phyloP scores from a whole-genome alignment of 257 asterid genomes.

The Fraxinus anomala region DNA sequence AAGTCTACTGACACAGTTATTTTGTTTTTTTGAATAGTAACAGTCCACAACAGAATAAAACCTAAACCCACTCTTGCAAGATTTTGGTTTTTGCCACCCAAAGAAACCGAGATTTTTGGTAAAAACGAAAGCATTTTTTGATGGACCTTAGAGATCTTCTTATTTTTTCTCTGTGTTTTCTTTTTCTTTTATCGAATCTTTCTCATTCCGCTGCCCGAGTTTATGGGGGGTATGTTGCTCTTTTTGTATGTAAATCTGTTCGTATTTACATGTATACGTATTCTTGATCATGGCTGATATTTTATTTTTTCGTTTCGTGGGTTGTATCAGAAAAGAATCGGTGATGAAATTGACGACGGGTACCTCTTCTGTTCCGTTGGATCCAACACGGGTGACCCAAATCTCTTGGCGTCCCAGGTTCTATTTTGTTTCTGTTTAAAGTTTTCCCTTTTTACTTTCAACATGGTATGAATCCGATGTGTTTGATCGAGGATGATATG shows the following conservation, averaged over 20 bases:
- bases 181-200: constrained; percentile 2
- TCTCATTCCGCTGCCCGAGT: constrained; percentile 15
- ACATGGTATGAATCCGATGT: background rate
- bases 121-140: constrained; percentile 3
- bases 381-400: constrained; percentile 68
- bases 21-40: background rate
- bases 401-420: constrained; percentile 74
- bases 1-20: background rate
- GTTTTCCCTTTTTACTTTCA: background rate
- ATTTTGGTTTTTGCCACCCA: background rate
- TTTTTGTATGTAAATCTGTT: background rate
- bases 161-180: constrained; percentile 28
- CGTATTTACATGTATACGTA: background rate
- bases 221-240: constrained; percentile 36
- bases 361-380: constrained; percentile 37
- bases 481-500: background rate
- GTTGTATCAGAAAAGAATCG: constrained; percentile 34
- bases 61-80: background rate
- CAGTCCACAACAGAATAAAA: background rate
- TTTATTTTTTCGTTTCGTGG: background rate
- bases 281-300: constrained; percentile 21
- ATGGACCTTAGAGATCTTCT: constrained; percentile 43
- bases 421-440: background rate
- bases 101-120: background rate
- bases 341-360: constrained; percentile 37